phyloP scores from a whole-genome alignment of 108 stramenopile genomes.

The Parietichytrium sp. region DNA sequence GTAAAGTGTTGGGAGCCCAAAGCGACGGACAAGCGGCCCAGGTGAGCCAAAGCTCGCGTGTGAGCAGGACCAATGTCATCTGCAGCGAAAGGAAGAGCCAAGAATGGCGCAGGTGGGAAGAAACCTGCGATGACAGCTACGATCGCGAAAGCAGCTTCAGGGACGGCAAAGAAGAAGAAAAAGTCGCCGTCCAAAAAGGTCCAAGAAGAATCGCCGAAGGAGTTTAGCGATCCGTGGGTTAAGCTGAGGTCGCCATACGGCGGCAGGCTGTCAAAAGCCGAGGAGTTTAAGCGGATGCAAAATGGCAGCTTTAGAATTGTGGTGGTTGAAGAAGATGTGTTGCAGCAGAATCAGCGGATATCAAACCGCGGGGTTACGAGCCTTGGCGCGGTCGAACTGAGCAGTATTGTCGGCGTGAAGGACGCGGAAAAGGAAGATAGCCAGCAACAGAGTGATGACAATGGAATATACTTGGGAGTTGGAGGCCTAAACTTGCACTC shows the following conservation, averaged over 20 bases:
- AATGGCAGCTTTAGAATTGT: background rate
- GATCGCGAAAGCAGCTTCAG: background rate
- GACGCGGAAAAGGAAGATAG: background rate
- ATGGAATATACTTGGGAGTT: background rate
- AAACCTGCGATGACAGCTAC: background rate
- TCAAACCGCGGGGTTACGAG: background rate
- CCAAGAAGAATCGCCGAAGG: background rate
- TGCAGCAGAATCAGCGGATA: background rate
- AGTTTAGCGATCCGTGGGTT: background rate
- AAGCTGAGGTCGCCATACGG: background rate
- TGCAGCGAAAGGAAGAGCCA: background rate
- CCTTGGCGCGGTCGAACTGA: no score
- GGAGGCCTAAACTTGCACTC: background rate
- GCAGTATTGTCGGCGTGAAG: background rate
- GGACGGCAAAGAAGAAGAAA: background rate
- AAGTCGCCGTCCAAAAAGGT: background rate
- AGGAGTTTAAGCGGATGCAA: background rate
- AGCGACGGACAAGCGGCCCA: no score
- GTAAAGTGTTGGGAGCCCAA: no score
- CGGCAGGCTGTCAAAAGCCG: constrained; percentile 1
- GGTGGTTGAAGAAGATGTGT: background rate
- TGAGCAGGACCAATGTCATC: background rate
- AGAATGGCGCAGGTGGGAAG: background rate
- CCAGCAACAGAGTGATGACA: background rate
- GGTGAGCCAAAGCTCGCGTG: background rate